Conservation (phyloP, 2,329 filamentous ascomycete species). For the Orbilia ellipsospora region DNA sequence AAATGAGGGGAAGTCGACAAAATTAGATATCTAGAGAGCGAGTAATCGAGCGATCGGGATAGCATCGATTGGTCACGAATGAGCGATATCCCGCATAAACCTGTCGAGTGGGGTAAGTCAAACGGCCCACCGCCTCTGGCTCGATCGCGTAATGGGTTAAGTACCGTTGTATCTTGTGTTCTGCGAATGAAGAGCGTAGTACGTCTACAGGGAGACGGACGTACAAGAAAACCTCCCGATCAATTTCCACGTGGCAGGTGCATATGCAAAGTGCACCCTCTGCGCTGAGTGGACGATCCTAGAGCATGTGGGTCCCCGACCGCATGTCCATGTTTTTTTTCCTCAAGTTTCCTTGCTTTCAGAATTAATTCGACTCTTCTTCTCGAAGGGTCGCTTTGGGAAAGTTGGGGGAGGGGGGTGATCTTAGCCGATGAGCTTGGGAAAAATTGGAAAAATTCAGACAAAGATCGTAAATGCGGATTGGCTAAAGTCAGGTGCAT, state of each 20-base stretch:
- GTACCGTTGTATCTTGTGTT: constrained; percentile 10
- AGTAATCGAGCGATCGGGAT: background rate
- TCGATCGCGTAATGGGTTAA: constrained; percentile 8
- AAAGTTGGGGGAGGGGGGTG: constrained; percentile 3
- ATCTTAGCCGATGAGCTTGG: constrained; percentile 15
- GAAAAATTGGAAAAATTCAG: constrained; percentile 12
- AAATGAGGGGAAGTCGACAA: background rate
- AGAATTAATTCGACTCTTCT: background rate
- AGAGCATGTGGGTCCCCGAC: background rate
- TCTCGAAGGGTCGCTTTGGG: constrained; percentile 4
- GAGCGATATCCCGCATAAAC: constrained; percentile 17
- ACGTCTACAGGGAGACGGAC: background rate
- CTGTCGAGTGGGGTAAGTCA: background rate
- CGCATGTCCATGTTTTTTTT: background rate
- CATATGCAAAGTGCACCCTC: constrained; percentile 1
- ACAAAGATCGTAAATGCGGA: constrained; percentile 9
- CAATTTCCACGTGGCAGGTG: constrained; percentile 46
- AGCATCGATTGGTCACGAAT: constrained; percentile 10
- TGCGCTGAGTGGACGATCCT: background rate
- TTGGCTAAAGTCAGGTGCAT: constrained; percentile 33
- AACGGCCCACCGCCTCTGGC: background rate
- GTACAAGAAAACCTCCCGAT: background rate
- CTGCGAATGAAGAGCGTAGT: background rate
- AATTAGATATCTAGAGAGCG: constrained; percentile 1
- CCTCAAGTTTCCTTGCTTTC: constrained; percentile 6